Evolutionary conservation across 805 yeast genomes (phyloP), one percentile per base, ranked within the genome.

Genomic region (Saccharomycopsis capsularis): DNA sequence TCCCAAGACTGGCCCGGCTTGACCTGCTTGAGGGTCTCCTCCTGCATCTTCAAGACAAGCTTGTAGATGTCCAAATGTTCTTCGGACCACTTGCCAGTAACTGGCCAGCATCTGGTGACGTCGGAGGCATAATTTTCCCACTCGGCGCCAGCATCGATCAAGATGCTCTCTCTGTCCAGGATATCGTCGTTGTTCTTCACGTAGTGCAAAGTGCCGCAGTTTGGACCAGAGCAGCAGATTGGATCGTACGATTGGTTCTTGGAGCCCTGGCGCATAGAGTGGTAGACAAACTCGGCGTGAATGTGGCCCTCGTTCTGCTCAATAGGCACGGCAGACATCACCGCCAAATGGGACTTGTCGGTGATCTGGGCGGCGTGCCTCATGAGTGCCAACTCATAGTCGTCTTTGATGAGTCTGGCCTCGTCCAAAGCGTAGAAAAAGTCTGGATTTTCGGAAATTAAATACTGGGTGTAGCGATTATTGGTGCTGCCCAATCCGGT

Each of bases 81-180:
- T 54, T 76, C 77, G 6, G 90, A 78, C 89, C 96, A 91, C 47
- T 82, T 80, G 4, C 99, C 99, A 54, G 72, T 76, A 48, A 88
- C 79, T 25, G 99, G 99, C 77, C 89, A 91, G 62, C 95, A 85
- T 62, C 99, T 77, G 15, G 99, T 93, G 39, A 93, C 96, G 63
- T 91, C 99, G 40, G 88, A 74, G 2, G 96, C 90, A 65, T 91
- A 91, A 63, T 87, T 81, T 55, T 78, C 77, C 96, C 97, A 91
- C 66, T 91, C 98, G 2, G 96, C 95, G 48, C 99, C 99, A 6
- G 98, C 97, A 68, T 91, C 99, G 47, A 91, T 82, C 53, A 91
- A 74, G 11, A 91, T 74, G 4, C 90, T 75, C 42, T 76, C 78
- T 59, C 79, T 81, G 18, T 74, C 75, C 9, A 63, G 71, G 50